Conservation (phyloP, 768 basidiomycete genomes). For the Piloderma croceum region DNA sequence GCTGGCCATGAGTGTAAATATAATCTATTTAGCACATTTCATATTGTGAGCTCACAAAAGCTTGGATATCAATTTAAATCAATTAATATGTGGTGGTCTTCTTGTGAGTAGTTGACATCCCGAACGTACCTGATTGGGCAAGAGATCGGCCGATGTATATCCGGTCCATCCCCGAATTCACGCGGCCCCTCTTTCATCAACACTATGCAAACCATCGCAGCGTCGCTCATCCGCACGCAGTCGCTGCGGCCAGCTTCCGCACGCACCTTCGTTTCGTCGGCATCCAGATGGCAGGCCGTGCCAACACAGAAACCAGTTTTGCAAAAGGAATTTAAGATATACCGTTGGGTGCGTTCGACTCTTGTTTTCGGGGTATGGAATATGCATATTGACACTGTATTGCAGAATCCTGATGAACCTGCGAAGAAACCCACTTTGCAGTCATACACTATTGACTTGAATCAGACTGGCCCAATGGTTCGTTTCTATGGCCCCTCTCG, state of each 20-base stretch:
- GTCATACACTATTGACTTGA: constrained; percentile 86
- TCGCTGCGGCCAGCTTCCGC: background rate
- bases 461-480: constrained; percentile 94
- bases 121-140: too few relatives aligned
- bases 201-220: background rate
- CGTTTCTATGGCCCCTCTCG: constrained; percentile 14
- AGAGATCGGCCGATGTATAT: background rate
- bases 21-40: too few relatives aligned
- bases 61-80: too few relatives aligned
- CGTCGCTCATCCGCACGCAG: background rate
- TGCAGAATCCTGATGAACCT: constrained; percentile 90
- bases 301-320: constrained; percentile 63
- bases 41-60: too few relatives aligned
- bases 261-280: background rate
- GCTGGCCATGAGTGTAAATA: too few relatives aligned
- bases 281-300: constrained; percentile 23
- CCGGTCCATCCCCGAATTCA: too few relatives aligned
- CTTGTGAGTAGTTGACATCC: too few relatives aligned
- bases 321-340: constrained; percentile 96
- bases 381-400: background rate
- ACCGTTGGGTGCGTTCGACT: constrained; percentile 77
- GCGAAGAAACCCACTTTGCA: constrained; percentile 86
- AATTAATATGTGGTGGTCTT: too few relatives aligned
- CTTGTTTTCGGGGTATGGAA: background rate
- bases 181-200: too few relatives aligned